These are phyloP conservation scores for Leccinum variicolor DNA, from an alignment of 768 basidiomycete species.

Conservation along the genomic window DNA sequence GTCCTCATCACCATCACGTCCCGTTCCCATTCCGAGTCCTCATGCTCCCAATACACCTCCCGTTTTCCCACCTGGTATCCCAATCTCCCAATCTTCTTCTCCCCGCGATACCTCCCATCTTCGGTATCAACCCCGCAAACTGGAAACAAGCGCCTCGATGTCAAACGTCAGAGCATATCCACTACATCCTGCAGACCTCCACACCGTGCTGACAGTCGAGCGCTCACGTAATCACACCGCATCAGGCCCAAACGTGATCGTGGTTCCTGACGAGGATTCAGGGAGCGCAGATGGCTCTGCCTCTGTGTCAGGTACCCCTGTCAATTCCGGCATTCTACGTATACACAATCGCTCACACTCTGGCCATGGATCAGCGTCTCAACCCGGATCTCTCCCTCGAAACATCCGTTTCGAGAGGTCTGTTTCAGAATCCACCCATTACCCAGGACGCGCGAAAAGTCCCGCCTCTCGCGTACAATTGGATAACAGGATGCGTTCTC, in stretches of 20 bases:
- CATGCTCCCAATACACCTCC: constrained; percentile 19
- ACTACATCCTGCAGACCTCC: constrained; percentile 48
- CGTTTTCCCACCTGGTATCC: constrained; percentile 28
- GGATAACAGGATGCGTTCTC: constrained; percentile 25
- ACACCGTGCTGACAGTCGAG: constrained; percentile 38
- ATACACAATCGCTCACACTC: constrained; percentile 38
- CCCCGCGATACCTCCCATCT: constrained; percentile 25
- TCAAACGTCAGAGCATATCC: constrained; percentile 23
- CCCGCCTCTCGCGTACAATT: constrained; percentile 22
- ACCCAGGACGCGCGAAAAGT: constrained; percentile 27
- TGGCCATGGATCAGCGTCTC: constrained; percentile 24
- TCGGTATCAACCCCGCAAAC: constrained; percentile 19
- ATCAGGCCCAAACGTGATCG: constrained; percentile 29
- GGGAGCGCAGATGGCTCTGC: constrained; percentile 18
- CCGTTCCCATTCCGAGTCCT: constrained; percentile 21
- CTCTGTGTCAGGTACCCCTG: constrained; percentile 26
- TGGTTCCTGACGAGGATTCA: constrained; percentile 24
- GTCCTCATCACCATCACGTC: constrained; percentile 25
- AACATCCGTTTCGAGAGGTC: constrained; percentile 34
- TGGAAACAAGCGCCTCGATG: constrained; percentile 23
- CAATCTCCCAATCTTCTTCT: constrained; percentile 26
- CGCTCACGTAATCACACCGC: constrained; percentile 35
- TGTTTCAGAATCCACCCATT: constrained; percentile 24
- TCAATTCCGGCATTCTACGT: constrained; percentile 37
- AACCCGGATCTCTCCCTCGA: constrained; percentile 24